These are phyloP conservation scores for Candida verbasci DNA, from an alignment of 805 yeast genomes.

Conservation along the genomic window DNA sequence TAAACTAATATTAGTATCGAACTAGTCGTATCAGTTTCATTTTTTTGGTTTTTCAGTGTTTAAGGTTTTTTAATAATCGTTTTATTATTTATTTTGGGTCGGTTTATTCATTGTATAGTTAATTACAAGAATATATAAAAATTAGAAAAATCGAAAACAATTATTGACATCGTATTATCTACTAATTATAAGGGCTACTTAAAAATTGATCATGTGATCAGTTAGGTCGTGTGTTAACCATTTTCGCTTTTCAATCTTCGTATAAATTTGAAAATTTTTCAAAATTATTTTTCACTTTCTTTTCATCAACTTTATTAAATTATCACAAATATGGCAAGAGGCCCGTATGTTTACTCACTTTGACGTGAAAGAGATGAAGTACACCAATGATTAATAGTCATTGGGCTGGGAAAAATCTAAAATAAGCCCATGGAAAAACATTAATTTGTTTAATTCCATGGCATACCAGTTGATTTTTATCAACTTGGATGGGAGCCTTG, in stretches of 20 bases:
- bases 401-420: conserved; percentile 10
- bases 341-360: conserved; percentile 40
- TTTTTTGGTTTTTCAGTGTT: not conserved
- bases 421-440: conserved; percentile 8
- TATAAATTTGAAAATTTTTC: conserved; percentile 1
- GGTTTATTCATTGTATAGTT: not conserved
- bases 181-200: too few species aligned
- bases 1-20: too few species aligned
- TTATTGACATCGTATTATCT: not conserved
- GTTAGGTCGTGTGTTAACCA: not conserved
- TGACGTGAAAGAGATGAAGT: conserved; percentile 9
- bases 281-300: conserved; percentile 1
- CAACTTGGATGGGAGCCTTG: conserved; percentile 47
- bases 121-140: not conserved
- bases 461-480: conserved; percentile 10
- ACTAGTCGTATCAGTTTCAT: not conserved
- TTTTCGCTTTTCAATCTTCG: too few species aligned
- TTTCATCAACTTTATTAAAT: conserved; percentile 10
- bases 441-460: conserved; percentile 4
- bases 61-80: too few species aligned
- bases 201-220: not conserved
- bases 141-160: not conserved
- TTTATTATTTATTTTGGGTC: too few species aligned
- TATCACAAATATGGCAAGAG: conserved; percentile 46
- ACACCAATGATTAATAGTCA: conserved; percentile 6